These are phyloP conservation scores for Claviceps humidiphila DNA, from an alignment of 2,329 filamentous ascomycete species.

Conservation along the genomic window DNA sequence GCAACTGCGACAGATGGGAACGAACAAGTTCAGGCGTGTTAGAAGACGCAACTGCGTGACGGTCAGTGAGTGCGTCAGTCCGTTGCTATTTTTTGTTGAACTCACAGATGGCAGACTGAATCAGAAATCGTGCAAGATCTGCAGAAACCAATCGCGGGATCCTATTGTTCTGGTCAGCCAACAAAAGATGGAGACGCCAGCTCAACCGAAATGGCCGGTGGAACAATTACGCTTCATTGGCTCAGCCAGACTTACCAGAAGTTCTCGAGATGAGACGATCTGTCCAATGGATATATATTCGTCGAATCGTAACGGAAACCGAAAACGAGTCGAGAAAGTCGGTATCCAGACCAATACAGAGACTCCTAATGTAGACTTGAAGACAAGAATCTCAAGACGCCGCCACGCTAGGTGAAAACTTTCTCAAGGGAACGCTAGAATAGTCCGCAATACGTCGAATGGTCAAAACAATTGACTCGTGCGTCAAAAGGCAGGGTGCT, in stretches of 20 bases:
- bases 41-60: constrained; percentile 1
- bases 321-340: constrained; percentile 22
- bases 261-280: constrained; percentile 8
- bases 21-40: constrained; percentile 1
- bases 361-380: constrained; percentile 25
- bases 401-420: constrained; percentile 24
- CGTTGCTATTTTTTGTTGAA: neutral
- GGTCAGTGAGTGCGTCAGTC: neutral
- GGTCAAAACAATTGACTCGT: constrained; percentile 5
- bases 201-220: neutral
- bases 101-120: constrained; percentile 1
- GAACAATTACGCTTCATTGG: neutral
- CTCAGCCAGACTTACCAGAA: constrained; percentile 6
- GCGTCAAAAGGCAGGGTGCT: constrained; percentile 15
- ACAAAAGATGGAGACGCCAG: neutral
- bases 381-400: constrained; percentile 25
- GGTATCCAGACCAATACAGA: constrained; percentile 23
- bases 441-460: constrained; percentile 9
- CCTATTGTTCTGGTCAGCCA: constrained; percentile 5
- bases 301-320: constrained; percentile 17
- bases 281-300: constrained; percentile 15
- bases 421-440: constrained; percentile 19
- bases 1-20: neutral
- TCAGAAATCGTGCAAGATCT: constrained; percentile 10
- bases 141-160: constrained; percentile 14